Conservation (phyloP, 768 basidiomycete species). For the Cystobasidium onofrii region DNA sequence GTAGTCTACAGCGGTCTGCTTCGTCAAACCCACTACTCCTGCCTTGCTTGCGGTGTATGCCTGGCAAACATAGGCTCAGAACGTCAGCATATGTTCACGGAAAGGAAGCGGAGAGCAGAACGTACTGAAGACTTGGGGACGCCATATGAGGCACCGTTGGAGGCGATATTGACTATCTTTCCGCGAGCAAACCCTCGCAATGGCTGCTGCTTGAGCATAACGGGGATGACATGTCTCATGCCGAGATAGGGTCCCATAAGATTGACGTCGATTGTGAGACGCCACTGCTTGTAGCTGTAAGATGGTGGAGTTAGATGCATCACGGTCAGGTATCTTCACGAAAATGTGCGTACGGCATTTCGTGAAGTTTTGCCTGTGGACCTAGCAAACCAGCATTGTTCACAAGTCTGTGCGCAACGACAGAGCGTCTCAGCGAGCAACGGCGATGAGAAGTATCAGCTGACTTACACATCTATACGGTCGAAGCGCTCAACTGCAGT, state of each 20-base stretch:
- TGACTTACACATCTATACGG: neutral
- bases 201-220: slow-evolving; percentile 4
- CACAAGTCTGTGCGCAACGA: neutral
- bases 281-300: slow-evolving; percentile 3
- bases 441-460: too few relatives aligned
- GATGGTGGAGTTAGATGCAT: neutral
- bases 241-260: slow-evolving; percentile 4
- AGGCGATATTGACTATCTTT: slow-evolving; percentile 3
- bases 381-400: slow-evolving; percentile 2
- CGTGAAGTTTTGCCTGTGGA: neutral
- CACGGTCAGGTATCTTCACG: neutral
- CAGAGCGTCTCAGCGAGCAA: too few relatives aligned
- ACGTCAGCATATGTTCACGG: neutral
- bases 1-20: neutral
- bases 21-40: neutral
- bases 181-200: neutral
- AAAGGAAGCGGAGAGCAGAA: neutral
- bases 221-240: neutral
- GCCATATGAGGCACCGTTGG: neutral
- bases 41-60: neutral
- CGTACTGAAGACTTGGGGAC: neutral
- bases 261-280: neutral
- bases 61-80: neutral
- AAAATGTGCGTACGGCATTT: neutral
- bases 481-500: neutral